Evolutionary conservation across 257 asterid genomes (phyloP).

Genomic region (Mitragyna speciosa): DNA sequence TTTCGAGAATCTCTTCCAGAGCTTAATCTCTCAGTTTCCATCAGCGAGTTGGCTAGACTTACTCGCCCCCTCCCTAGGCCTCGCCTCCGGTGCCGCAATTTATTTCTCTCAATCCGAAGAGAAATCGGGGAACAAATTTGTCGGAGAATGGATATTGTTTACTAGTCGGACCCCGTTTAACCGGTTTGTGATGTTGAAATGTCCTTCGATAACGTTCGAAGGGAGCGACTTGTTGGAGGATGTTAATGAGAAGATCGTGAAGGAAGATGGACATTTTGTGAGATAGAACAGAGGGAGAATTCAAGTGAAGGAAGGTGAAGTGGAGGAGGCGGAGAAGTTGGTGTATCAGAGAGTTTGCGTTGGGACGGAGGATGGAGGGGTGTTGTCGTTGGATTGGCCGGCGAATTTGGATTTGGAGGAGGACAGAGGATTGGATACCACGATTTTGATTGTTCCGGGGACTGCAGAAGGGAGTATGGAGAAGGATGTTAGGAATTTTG

Average conservation of each 20-base stretch:
- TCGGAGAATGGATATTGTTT: slow-evolving; percentile 85
- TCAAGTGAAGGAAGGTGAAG: slow-evolving; percentile 32
- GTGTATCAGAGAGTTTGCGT: slow-evolving; percentile 85
- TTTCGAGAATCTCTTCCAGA: slow-evolving; percentile 45
- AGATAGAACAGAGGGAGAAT: slow-evolving; percentile 63
- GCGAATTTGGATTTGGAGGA: slow-evolving; percentile 75
- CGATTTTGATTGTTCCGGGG: slow-evolving; percentile 81
- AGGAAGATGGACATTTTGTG: slow-evolving; percentile 75
- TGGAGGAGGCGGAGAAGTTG: slow-evolving; percentile 40
- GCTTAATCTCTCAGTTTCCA: slow-evolving; percentile 53
- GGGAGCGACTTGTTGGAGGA: slow-evolving; percentile 62
- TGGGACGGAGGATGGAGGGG: slow-evolving; percentile 80
- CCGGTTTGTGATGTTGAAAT: slow-evolving; percentile 77
- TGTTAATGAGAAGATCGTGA: slow-evolving; percentile 62
- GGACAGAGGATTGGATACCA: slow-evolving; percentile 82
- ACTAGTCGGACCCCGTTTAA: slow-evolving; percentile 91
- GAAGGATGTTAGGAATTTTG: slow-evolving; percentile 48
- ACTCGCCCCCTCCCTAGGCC: slow-evolving; percentile 66
- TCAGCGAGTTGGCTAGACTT: slow-evolving; percentile 45
- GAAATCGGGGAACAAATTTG: slow-evolving; percentile 13
- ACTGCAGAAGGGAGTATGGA: slow-evolving; percentile 78
- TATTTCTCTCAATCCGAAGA: slow-evolving; percentile 35
- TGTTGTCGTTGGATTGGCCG: slow-evolving; percentile 93
- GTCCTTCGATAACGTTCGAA: slow-evolving; percentile 75
- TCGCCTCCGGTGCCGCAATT: slow-evolving; percentile 69